A percentile compares a stretch with the other conserved stretches of the same genome.
Conservation (phyloP, 495 filamentous ascomycete species). For the Lasiosphaeriaceae sp. region DNA sequence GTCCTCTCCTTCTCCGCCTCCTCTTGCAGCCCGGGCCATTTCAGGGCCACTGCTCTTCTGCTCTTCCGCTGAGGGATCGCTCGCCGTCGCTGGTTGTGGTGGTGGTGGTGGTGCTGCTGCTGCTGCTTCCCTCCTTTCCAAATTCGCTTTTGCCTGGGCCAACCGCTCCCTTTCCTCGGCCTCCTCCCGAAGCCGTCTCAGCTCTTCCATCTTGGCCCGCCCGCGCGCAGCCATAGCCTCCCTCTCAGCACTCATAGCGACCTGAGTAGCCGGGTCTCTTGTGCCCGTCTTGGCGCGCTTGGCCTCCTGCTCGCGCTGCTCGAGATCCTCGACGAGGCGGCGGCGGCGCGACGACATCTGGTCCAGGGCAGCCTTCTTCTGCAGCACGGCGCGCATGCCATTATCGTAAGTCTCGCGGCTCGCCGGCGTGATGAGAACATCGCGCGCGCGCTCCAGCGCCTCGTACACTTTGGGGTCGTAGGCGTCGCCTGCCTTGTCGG, state of each 20-base stretch:
- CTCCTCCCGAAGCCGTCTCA: conserved; percentile 32
- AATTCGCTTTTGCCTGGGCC: conserved; percentile 15
- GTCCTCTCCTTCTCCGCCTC: conserved; percentile 9
- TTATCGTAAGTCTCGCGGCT: conserved; percentile 40
- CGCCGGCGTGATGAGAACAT: conserved; percentile 35
- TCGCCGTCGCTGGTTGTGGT: too few relatives aligned
- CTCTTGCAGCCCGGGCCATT: neutral
- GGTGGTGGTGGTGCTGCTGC: neutral
- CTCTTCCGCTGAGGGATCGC: too few relatives aligned
- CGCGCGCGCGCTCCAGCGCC: conserved; percentile 43
- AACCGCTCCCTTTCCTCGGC: conserved; percentile 38
- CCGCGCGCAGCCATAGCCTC: conserved; percentile 22
- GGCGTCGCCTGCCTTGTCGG: conserved; percentile 44
- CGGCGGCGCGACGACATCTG: conserved; percentile 29
- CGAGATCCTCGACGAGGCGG: conserved; percentile 36
- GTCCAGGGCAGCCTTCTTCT: conserved; percentile 26
- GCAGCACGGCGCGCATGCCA: conserved; percentile 37
- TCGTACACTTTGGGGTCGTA: conserved; percentile 46
- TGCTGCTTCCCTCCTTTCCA: conserved; percentile 7
- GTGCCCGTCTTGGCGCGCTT: conserved; percentile 18
- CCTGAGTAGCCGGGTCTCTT: neutral
- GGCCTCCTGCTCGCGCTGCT: conserved; percentile 28
- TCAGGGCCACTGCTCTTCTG: too few relatives aligned
- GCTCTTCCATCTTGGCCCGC: conserved; percentile 30
- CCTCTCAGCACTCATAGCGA: conserved; percentile 5